These are phyloP conservation scores for Crucihimalaya himalaica DNA, from an alignment of 345 rosid genomes.

Conservation along the genomic window DNA sequence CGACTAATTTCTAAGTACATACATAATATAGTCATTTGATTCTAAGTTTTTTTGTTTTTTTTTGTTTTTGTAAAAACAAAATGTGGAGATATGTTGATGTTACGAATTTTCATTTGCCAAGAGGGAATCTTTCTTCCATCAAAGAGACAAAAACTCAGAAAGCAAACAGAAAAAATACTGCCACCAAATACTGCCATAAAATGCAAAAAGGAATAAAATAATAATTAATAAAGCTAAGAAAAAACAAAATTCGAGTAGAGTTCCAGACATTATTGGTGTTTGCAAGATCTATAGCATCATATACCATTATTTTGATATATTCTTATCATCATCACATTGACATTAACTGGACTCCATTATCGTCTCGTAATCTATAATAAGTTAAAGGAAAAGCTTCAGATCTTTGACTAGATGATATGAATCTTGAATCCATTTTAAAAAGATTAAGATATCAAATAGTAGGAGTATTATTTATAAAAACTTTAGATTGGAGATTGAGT, in stretches of 20 bases:
- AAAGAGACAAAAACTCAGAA: conserved; percentile 45
- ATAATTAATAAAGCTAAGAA: conserved; percentile 33
- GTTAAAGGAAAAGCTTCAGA: conserved; percentile 21
- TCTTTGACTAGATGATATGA: conserved; percentile 37
- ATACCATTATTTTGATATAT: conserved; percentile 26
- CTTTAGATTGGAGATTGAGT: background rate
- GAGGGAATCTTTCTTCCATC: conserved; percentile 60
- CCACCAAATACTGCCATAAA: conserved; percentile 42
- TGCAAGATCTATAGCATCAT: conserved; percentile 47
- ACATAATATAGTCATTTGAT: conserved; percentile 20
- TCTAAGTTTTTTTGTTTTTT: too few relatives aligned
- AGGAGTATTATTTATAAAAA: background rate
- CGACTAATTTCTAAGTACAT: conserved; percentile 26
- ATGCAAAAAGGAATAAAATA: conserved; percentile 39
- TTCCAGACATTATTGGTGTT: conserved; percentile 39
- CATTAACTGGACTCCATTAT: conserved; percentile 39
- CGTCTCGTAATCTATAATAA: conserved; percentile 15
- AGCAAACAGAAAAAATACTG: conserved; percentile 40
- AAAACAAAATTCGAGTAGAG: conserved; percentile 35
- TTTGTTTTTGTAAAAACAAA: conserved; percentile 3
- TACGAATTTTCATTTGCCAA: conserved; percentile 39
- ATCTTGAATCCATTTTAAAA: conserved; percentile 7
- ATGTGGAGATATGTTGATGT: conserved; percentile 11
- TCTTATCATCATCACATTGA: conserved; percentile 33
- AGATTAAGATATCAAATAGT: background rate